Conservation (phyloP, 805 yeast species). For the Sungouiozyma intestinalis region DNA sequence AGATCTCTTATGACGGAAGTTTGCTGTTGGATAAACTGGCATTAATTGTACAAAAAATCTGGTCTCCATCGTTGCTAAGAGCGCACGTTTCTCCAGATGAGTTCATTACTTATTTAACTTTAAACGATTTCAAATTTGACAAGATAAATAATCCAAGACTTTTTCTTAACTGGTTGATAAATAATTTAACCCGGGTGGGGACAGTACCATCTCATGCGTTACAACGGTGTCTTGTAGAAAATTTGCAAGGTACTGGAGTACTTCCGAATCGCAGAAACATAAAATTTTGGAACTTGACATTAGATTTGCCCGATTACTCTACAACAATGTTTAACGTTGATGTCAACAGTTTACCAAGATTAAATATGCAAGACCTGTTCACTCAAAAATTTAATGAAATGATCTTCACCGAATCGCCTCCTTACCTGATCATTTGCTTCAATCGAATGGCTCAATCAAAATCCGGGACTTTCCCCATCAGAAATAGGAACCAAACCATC, state of each 20-base stretch:
- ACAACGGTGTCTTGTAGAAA: slow-evolving; percentile 19
- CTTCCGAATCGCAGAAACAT: slow-evolving; percentile 6
- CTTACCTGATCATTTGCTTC: slow-evolving; percentile 43
- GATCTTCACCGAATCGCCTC: slow-evolving; percentile 34
- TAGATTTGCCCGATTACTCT: slow-evolving; percentile 56
- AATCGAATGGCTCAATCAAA: slow-evolving; percentile 36
- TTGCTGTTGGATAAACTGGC: slow-evolving; percentile 38
- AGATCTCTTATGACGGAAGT: slow-evolving; percentile 9
- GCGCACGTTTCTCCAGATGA: slow-evolving; percentile 61
- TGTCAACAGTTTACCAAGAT: slow-evolving; percentile 42
- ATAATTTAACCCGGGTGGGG: slow-evolving; percentile 30
- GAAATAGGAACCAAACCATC: slow-evolving; percentile 47
- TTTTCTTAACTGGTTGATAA: slow-evolving; percentile 52
- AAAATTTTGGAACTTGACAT: slow-evolving; percentile 31
- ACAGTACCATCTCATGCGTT: slow-evolving; percentile 14
- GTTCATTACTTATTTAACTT: slow-evolving; percentile 40
- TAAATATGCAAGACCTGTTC: slow-evolving; percentile 36
- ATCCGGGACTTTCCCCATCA: slow-evolving; percentile 26
- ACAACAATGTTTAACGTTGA: slow-evolving; percentile 36
- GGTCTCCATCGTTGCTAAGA: slow-evolving; percentile 52
- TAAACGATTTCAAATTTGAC: slow-evolving; percentile 35
- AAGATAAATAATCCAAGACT: slow-evolving; percentile 42
- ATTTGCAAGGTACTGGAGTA: neutral
- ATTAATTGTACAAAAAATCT: slow-evolving; percentile 43
- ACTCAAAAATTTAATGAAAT: slow-evolving; percentile 26